Evolutionary conservation across 208 protist species (phyloP), one percentile per base, ranked within the genome.

Genomic region (Leishmania tropica): DNA sequence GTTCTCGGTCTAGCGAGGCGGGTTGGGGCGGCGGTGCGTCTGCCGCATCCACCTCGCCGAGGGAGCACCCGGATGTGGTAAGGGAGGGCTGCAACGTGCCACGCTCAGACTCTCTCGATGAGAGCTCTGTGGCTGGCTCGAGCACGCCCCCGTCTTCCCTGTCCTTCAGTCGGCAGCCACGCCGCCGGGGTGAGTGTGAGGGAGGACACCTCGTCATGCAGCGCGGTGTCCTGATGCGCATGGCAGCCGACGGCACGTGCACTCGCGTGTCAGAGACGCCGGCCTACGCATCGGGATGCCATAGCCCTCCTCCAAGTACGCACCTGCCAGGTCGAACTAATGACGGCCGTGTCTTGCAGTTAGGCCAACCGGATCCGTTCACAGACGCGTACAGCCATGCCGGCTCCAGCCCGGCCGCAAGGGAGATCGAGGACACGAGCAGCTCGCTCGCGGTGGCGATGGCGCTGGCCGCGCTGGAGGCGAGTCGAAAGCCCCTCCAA

Each of bases 151-250:
- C 78, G 6, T 82, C 78, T 0, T 82, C 80, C 11, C 40, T 84
- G 37, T 72, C 84, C 7, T 68, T 80, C 31, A 21, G 17, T 37
- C 53, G 60, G 48, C 64, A 60, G 54, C 37, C 64, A 60, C 21
- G 62, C 74, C 15, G 62, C 60, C 40, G 40, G 54, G 35, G 62
- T n/a, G n/a, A 72, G 31, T 35, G n/a, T 40, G 76, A 73, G 5
- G 78, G 75, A 58, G 87, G 85, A 17, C 83, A 85, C 11, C 85
- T 88, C 71, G 83, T 92, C n/a, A 92, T 92, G 89, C 86, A 87
- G 45, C 86, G 81, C 13, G 89, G 89, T 40, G 84, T 90, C 48
- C 85, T 92, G 42, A 74, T 91, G 81, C 81, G 81, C 47, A 79
- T 89, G 47, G 81, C 80, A 0, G 28, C 67, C 0, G 88, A 91